phyloP scores from a whole-genome alignment of 1,284 basidiomycete genomes.

The Schizophyllum commune region DNA sequence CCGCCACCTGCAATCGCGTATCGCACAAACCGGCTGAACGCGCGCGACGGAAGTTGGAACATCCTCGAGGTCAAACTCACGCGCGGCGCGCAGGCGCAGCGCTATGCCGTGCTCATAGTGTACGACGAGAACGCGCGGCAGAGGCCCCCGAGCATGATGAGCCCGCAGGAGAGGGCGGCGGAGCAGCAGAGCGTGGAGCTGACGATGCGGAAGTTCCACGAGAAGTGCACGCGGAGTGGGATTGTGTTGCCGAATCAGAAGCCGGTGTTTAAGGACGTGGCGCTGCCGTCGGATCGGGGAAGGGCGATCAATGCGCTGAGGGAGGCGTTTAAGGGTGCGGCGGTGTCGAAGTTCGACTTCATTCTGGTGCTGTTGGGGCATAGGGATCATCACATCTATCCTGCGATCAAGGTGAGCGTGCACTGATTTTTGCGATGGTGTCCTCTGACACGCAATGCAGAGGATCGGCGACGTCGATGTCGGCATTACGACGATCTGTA shows the following conservation, averaged over 20 bases:
- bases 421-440: background rate
- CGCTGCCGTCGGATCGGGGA: slow-evolving; percentile 16
- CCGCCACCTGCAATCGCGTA: slow-evolving; percentile 38
- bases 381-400: slow-evolving; percentile 64
- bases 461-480: slow-evolving; percentile 59
- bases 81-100: slow-evolving; percentile 33
- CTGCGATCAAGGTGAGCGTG: slow-evolving; percentile 52
- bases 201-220: slow-evolving; percentile 29
- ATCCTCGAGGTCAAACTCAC: slow-evolving; percentile 62
- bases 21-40: slow-evolving; percentile 39
- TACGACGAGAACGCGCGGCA: slow-evolving; percentile 28
- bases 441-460: slow-evolving; percentile 17
- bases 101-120: slow-evolving; percentile 57
- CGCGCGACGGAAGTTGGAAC: slow-evolving; percentile 61
- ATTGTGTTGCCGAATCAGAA: slow-evolving; percentile 30
- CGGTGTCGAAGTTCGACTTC: slow-evolving; percentile 38
- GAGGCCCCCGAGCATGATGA: slow-evolving; percentile 14
- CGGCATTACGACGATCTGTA: slow-evolving; percentile 62
- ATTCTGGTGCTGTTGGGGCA: slow-evolving; percentile 57
- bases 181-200: slow-evolving; percentile 26
- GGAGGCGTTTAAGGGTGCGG: background rate
- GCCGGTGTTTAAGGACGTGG: slow-evolving; percentile 27
- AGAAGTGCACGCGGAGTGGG: slow-evolving; percentile 48
- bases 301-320: background rate
- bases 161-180: slow-evolving; percentile 15